Evolutionary conservation across 176 grass and related monocot species (phyloP).

Genomic region (Tuctoria greenei): DNA sequence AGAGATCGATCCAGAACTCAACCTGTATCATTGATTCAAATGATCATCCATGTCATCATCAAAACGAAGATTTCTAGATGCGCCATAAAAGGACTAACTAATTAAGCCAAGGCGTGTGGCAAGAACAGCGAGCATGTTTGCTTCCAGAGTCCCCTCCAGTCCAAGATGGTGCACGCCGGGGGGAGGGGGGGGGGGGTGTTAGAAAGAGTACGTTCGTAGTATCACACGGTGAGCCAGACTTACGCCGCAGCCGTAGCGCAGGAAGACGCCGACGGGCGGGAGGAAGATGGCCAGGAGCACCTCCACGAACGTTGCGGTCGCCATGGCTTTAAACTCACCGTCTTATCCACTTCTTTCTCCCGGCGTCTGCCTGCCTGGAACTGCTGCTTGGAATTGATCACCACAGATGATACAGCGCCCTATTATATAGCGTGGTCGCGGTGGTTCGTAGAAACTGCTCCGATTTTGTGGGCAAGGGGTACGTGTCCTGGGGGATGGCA

Average conservation of each 20-base stretch:
- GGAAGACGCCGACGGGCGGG: constrained; percentile 90
- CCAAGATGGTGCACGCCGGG: background rate
- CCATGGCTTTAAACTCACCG: constrained; percentile 45
- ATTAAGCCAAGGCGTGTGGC: background rate
- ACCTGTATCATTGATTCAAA: constrained; percentile 26
- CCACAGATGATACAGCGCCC: background rate
- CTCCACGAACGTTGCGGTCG: constrained; percentile 79
- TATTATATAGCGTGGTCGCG: background rate
- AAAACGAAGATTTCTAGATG: background rate
- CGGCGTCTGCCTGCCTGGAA: background rate
- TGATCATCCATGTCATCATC: background rate
- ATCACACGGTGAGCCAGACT: background rate
- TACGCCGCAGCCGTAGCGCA: constrained; percentile 82
- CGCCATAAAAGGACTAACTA: no score
- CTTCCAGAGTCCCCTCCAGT: background rate
- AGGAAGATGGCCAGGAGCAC: constrained; percentile 86
- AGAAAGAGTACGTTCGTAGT: background rate
- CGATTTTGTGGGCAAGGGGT: background rate
- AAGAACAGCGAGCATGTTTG: background rate
- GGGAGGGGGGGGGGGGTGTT: no score
- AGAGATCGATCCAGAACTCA: constrained; percentile 73
- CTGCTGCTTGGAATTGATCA: background rate
- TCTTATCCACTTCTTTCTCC: background rate
- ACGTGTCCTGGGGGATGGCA: constrained; percentile 20
- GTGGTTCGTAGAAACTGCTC: background rate